A percentile compares a stretch with the other conserved stretches of the same genome.
phyloP scores from a whole-genome alignment of 2,329 filamentous ascomycete species.

The Microsporum canis region DNA sequence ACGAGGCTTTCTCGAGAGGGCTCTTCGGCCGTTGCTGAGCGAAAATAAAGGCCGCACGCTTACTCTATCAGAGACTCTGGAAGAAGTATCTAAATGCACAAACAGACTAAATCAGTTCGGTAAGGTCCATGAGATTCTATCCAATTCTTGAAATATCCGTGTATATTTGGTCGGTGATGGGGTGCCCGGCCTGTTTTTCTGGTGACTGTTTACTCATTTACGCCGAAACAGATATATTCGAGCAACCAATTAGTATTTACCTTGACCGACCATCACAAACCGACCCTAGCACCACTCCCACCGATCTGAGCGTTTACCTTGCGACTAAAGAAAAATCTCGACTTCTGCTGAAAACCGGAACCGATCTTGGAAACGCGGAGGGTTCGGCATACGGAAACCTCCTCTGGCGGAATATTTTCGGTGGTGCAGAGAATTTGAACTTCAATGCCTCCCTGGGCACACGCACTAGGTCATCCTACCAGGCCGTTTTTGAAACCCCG shows the following conservation, averaged over 20 bases:
- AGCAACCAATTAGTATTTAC: conserved; percentile 69
- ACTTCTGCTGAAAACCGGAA: conserved; percentile 84
- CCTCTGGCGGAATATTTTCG: conserved; percentile 82
- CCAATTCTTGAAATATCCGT: not conserved
- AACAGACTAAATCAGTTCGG: conserved; percentile 71
- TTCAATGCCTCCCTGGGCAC: conserved; percentile 82
- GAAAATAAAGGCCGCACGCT: conserved; percentile 55
- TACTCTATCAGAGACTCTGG: conserved; percentile 68
- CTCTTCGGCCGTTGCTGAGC: conserved; percentile 67
- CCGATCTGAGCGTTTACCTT: conserved; percentile 71
- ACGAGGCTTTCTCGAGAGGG: conserved; percentile 65
- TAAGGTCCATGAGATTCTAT: conserved; percentile 32
- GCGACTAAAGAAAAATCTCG: conserved; percentile 68
- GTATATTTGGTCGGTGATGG: not conserved
- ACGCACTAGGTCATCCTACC: conserved; percentile 82
- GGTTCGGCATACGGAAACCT: conserved; percentile 85
- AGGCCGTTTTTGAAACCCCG: conserved; percentile 71
- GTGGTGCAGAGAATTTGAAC: conserved; percentile 80
- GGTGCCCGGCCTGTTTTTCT: not conserved
- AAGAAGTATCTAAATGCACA: conserved; percentile 57
- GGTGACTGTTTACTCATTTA: not conserved
- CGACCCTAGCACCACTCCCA: conserved; percentile 57
- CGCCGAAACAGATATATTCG: conserved; percentile 60
- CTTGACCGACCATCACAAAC: conserved; percentile 63
- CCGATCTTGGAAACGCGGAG: conserved; percentile 85